These are phyloP conservation scores for Anisodus acutangulus DNA, from an alignment of 257 asterid genomes.

Conservation along the genomic window DNA sequence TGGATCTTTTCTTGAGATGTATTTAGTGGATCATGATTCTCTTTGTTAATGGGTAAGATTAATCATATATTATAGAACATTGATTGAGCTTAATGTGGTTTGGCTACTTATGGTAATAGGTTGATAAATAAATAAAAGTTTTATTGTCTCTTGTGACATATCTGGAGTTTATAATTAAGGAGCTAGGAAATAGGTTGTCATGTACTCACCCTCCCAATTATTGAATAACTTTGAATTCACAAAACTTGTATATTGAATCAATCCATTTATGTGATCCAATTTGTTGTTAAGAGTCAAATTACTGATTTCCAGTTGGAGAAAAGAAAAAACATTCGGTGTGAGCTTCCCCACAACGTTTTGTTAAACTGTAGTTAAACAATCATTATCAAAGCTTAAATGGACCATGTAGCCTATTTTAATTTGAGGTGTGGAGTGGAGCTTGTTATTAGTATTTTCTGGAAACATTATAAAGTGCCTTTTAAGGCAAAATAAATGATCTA, in stretches of 20 bases:
- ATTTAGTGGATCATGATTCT: neutral
- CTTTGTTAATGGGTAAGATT: neutral
- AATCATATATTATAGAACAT: neutral
- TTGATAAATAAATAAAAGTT: neutral
- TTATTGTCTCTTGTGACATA: neutral
- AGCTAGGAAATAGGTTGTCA: neutral
- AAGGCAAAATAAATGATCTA: neutral
- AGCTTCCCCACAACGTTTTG: neutral
- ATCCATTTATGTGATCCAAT: neutral
- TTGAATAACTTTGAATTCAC: neutral
- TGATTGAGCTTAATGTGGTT: neutral
- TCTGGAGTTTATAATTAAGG: neutral
- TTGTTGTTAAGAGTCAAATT: neutral
- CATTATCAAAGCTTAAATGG: neutral
- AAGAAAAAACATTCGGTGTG: neutral
- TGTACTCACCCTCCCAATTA: neutral
- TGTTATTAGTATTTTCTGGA: neutral
- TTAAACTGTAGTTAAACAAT: neutral
- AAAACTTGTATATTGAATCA: neutral
- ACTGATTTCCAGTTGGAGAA: neutral
- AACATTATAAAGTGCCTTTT: neutral
- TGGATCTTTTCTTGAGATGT: neutral
- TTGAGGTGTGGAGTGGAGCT: neutral
- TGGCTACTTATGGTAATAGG: neutral
- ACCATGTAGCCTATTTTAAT: neutral